These are phyloP conservation scores for Nepenthes gracilis DNA, from an alignment of 148 eudicot genomes.

Conservation along the genomic window DNA sequence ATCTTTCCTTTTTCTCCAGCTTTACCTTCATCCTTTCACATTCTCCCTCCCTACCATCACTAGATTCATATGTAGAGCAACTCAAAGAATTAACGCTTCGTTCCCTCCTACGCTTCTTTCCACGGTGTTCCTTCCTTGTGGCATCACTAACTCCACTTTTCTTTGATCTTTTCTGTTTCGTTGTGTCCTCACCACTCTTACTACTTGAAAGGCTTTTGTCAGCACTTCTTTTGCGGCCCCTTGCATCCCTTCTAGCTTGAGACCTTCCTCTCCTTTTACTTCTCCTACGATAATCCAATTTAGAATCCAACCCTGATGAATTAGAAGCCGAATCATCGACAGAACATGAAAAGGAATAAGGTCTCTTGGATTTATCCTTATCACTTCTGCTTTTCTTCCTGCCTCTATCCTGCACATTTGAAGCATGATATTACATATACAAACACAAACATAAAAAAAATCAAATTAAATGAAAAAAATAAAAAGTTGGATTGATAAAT, in stretches of 20 bases:
- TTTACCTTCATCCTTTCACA: conserved; percentile 11
- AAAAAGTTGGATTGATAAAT: too few species aligned
- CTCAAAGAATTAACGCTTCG: conserved; percentile 33
- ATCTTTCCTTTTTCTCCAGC: conserved; percentile 19
- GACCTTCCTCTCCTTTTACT: conserved; percentile 27
- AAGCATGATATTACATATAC: too few species aligned
- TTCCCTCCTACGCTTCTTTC: conserved; percentile 45
- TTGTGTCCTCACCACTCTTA: conserved; percentile 29
- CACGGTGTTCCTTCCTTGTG: conserved; percentile 28
- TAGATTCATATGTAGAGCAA: conserved; percentile 23
- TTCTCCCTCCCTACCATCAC: conserved; percentile 23
- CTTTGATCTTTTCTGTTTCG: conserved; percentile 39
- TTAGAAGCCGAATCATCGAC: conserved; percentile 30
- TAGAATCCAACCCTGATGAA: conserved; percentile 19
- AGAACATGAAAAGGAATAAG: conserved; percentile 20
- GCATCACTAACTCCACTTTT: conserved; percentile 22
- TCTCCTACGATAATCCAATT: conserved; percentile 21
- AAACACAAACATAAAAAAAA: too few species aligned
- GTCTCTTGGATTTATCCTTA: conserved; percentile 51
- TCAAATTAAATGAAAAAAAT: too few species aligned
- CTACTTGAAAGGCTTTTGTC: conserved; percentile 23
- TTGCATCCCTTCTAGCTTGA: conserved; percentile 26
- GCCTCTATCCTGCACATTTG: conserved; percentile 31
- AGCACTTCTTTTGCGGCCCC: conserved; percentile 38
- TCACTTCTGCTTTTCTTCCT: conserved; percentile 43